phyloP scores from a whole-genome alignment of 106 monocot species.

The Triglochin maritima region DNA sequence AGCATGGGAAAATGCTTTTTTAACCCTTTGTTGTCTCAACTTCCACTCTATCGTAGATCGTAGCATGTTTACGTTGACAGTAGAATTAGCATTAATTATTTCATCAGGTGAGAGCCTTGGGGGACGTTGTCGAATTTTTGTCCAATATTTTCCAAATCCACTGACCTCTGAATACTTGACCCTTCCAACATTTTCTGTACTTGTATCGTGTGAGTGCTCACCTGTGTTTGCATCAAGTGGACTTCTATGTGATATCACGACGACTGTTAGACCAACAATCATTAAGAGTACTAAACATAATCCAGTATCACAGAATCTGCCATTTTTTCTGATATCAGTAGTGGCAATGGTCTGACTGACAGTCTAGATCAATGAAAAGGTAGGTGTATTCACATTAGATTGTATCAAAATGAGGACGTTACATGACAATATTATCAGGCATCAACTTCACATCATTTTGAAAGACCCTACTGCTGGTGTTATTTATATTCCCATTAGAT shows the following conservation, averaged over 20 bases:
- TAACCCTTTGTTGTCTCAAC: slow-evolving; percentile 59
- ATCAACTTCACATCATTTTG: no score
- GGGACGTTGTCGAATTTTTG: slow-evolving; percentile 64
- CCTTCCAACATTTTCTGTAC: not conserved
- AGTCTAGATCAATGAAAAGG: slow-evolving; percentile 24
- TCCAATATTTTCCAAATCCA: slow-evolving; percentile 31
- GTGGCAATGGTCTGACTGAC: slow-evolving; percentile 36
- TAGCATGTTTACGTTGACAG: slow-evolving; percentile 10
- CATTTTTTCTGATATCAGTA: slow-evolving; percentile 27
- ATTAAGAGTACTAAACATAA: slow-evolving; percentile 62
- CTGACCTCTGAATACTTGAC: slow-evolving; percentile 12
- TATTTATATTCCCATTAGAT: no score
- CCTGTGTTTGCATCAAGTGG: slow-evolving; percentile 20
- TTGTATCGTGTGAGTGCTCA: slow-evolving; percentile 5
- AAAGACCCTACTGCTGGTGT: no score
- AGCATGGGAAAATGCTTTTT: slow-evolving; percentile 79
- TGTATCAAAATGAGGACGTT: no score
- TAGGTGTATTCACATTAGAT: not conserved
- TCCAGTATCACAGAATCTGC: slow-evolving; percentile 48
- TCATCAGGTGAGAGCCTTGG: slow-evolving; percentile 67
- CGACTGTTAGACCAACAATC: slow-evolving; percentile 48
- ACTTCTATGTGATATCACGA: slow-evolving; percentile 29
- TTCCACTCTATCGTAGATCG: slow-evolving; percentile 25
- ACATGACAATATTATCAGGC: no score
- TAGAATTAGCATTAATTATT: slow-evolving; percentile 22